phyloP scores from a whole-genome alignment of 345 rosid genomes.

The Eucalyptus albens region DNA sequence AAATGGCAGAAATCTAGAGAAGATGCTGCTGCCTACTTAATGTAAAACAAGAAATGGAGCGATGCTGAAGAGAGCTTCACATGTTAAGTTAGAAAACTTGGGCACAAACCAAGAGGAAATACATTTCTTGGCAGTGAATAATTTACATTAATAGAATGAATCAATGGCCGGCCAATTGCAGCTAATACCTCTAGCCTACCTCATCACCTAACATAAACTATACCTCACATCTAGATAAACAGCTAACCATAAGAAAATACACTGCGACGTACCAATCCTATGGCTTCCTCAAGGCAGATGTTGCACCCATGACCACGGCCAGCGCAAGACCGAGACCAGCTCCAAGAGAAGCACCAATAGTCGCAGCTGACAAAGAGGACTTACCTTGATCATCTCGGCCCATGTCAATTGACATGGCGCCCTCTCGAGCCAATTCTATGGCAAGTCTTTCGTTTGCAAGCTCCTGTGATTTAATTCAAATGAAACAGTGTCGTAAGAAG shows the following conservation, averaged over 20 bases:
- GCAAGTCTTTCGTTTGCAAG: constrained; percentile 26
- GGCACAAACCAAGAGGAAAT: background rate
- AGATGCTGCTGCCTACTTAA: background rate
- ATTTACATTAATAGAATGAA: constrained; percentile 19
- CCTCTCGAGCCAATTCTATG: constrained; percentile 58
- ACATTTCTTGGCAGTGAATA: background rate
- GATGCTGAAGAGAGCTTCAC: background rate
- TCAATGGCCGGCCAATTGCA: background rate
- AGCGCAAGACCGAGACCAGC: constrained; percentile 86
- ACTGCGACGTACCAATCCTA: background rate
- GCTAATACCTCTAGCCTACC: background rate
- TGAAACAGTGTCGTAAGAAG: background rate
- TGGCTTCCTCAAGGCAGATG: constrained; percentile 89
- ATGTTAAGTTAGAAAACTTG: background rate
- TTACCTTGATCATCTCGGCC: constrained; percentile 31
- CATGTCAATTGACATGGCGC: constrained; percentile 13
- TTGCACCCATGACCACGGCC: constrained; percentile 97
- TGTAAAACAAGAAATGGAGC: background rate
- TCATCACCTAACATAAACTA: background rate
- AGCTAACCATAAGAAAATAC: background rate
- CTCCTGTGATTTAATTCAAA: constrained; percentile 34
- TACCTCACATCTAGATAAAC: background rate
- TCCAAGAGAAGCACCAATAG: constrained; percentile 94
- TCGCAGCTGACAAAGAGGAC: constrained; percentile 64
- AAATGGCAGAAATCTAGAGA: background rate